Base-by-base conservation (phyloP, 306 rosid species). In the Albizia julibrissin region DNA sequence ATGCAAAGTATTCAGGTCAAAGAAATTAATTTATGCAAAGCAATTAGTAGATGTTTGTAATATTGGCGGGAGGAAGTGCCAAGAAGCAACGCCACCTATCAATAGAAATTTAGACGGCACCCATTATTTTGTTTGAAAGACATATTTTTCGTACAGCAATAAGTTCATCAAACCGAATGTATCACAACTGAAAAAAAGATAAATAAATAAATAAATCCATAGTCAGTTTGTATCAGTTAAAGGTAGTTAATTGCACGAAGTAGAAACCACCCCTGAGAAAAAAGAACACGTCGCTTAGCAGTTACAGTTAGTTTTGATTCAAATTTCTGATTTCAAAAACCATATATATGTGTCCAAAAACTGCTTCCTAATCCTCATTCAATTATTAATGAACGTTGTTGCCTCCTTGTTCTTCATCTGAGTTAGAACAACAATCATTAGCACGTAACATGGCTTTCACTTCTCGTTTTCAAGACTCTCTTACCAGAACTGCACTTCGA, bases 401-500 rank as follows among this genome's bases (percentile, higher is more conserved):
- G 16, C 62, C 43, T 10, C 5, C 31, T 69, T 15, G 8, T 21
- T 39, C 27, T 21, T 58, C 6, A 33, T 49, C 44, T 37, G 8
- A 27, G 6, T 31, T 7, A 33, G n/a, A 33, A 6, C 4, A 49
- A 93, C 26, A 21, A 8, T 9, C 8, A 58, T 9, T 8, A 56
- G 0, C n/a, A 21, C 9, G n/a, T 5, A 52, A 0, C 19, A 72
- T 95, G 99, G 93, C 92, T 82, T 73, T 91, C 0, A 73, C 87
- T 64, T 76, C 86, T 21, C 91, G 92, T 52, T 89, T 88, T 44
- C 87, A 82, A 31, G 87, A 92, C 50, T 90, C 95, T 2, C 15
- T 93, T 62, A 84, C 94, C 5, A 61, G 92, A 40, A 72, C 80
- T 54, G 95, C 98, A 5, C 77, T 95, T 76, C 91, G 99, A 26